Conservation (phyloP, 1,284 basidiomycete species). For the Trichosporon ovoides region DNA sequence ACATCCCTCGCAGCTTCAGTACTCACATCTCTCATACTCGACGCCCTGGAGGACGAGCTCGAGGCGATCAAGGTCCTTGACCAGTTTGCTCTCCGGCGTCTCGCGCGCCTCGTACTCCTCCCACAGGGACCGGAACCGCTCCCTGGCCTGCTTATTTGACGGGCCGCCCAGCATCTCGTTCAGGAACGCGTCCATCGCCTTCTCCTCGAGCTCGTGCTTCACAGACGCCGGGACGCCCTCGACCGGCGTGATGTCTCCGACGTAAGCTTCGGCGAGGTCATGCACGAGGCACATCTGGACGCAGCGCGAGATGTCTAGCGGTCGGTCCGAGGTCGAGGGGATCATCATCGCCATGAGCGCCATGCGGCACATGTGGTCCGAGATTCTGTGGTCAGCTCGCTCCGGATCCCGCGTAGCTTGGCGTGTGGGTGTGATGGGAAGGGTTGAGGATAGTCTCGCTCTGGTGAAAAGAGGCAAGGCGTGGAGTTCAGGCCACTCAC, state of each 20-base stretch:
- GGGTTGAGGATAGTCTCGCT: too few species aligned
- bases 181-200: conserved; percentile 86
- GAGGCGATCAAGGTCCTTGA: conserved; percentile 90
- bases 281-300: conserved; percentile 76
- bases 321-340: conserved; percentile 55
- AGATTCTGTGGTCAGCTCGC: conserved; percentile 58
- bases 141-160: conserved; percentile 59
- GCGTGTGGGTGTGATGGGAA: too few species aligned
- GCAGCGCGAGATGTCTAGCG: conserved; percentile 66
- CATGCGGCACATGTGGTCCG: conserved; percentile 99
- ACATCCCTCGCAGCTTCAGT: not conserved
- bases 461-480: not conserved
- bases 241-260: conserved; percentile 88
- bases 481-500: conserved; percentile 45
- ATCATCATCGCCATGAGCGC: conserved; percentile 80
- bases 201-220: conserved; percentile 62
- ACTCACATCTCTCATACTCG: conserved; percentile 54
- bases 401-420: not conserved
- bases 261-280: conserved; percentile 93
- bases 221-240: conserved; percentile 78
- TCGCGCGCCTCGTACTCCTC: conserved; percentile 84
- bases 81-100: conserved; percentile 78
- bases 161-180: conserved; percentile 79
- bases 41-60: conserved; percentile 73
- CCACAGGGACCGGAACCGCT: conserved; percentile 74